These are phyloP conservation scores for Auriscalpium microsporum DNA, from an alignment of 768 basidiomycete genomes.

Conservation along the genomic window DNA sequence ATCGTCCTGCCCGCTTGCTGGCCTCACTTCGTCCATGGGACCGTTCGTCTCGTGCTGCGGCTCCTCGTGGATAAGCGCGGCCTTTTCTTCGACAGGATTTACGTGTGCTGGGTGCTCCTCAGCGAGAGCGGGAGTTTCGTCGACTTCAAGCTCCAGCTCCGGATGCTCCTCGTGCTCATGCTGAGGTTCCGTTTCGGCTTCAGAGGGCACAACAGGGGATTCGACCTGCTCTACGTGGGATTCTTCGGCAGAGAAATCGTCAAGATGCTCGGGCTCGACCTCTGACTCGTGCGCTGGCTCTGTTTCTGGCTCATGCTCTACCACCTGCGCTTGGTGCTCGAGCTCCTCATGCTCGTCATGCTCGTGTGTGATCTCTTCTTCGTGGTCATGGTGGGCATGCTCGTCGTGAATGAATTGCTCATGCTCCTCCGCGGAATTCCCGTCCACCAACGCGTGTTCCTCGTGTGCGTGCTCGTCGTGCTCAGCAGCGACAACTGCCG, in stretches of 20 bases:
- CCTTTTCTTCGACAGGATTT: conserved; percentile 8
- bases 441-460: conserved; percentile 1
- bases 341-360: conserved; percentile 3
- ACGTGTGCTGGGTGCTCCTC: conserved; percentile 1
- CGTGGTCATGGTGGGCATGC: conserved; percentile 3
- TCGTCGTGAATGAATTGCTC: conserved; percentile 3
- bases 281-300: neutral
- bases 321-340: neutral
- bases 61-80: conserved; percentile 1
- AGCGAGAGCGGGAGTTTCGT: conserved; percentile 5
- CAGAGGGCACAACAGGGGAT: conserved; percentile 2
- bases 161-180: neutral
- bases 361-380: conserved; percentile 10
- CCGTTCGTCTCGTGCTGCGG: conserved; percentile 8
- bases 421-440: conserved; percentile 4
- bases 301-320: neutral
- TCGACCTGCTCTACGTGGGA: neutral
- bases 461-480: conserved; percentile 12
- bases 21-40: conserved; percentile 17
- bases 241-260: conserved; percentile 4
- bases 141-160: neutral
- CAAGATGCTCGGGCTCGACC: conserved; percentile 9
- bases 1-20: conserved; percentile 28
- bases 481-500: conserved; percentile 13
- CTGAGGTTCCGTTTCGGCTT: neutral